Percentiles rank a stretch among this genome's conserved stretches.
These are phyloP conservation scores for Colletotrichum plurivorum DNA, from an alignment of 2,329 filamentous ascomycete species.

Conservation along the genomic window DNA sequence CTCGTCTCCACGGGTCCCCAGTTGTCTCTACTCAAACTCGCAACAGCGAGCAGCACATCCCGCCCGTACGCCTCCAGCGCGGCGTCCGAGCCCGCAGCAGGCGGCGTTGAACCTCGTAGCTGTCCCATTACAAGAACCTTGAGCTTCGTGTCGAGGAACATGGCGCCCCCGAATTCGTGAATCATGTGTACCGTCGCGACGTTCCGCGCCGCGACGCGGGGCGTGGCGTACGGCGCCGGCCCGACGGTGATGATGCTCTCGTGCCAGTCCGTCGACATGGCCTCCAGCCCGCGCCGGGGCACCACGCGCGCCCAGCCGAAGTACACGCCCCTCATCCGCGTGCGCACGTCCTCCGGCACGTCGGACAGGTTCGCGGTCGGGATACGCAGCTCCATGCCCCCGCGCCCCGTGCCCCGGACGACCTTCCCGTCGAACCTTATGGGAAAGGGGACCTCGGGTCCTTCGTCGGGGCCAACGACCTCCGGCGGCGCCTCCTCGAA, in stretches of 20 bases:
- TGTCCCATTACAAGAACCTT: slow-evolving; percentile 73
- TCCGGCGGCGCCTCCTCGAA: slow-evolving; percentile 50
- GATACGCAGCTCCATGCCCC: slow-evolving; percentile 57
- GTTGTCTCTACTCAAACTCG: slow-evolving; percentile 60
- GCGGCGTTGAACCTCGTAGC: slow-evolving; percentile 55
- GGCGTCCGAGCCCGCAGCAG: slow-evolving; percentile 39
- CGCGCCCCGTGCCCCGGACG: slow-evolving; percentile 58
- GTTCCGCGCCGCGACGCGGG: slow-evolving; percentile 63
- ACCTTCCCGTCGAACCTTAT: slow-evolving; percentile 65
- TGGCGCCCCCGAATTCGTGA: slow-evolving; percentile 60
- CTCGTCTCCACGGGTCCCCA: slow-evolving; percentile 60
- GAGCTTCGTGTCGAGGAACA: slow-evolving; percentile 61
- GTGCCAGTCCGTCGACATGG: slow-evolving; percentile 65
- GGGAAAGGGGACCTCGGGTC: slow-evolving; percentile 68
- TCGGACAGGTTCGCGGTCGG: slow-evolving; percentile 69
- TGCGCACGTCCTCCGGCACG: slow-evolving; percentile 65
- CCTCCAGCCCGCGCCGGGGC: slow-evolving; percentile 50
- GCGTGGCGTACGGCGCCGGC: slow-evolving; percentile 61
- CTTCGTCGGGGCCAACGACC: slow-evolving; percentile 63
- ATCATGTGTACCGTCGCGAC: slow-evolving; percentile 69
- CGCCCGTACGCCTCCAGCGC: slow-evolving; percentile 50
- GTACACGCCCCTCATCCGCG: slow-evolving; percentile 73
- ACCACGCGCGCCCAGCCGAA: slow-evolving; percentile 73
- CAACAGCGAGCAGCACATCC: slow-evolving; percentile 60
- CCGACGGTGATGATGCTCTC: slow-evolving; percentile 71